Evolutionary conservation across 306 rosid genomes (phyloP).

Genomic region (Medicago ruthenica): DNA sequence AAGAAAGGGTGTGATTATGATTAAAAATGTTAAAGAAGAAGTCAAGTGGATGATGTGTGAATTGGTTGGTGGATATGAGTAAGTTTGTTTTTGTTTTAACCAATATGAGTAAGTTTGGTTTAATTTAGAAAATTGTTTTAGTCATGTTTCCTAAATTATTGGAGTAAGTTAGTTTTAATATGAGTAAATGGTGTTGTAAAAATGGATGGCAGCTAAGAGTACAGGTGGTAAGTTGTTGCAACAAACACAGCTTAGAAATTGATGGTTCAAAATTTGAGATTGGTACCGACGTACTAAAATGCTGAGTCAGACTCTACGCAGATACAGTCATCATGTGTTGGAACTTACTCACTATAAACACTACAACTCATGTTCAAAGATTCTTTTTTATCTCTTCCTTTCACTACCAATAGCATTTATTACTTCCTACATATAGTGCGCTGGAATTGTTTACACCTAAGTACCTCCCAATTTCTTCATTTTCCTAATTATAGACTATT

Average conservation of each 20-base stretch:
- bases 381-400: too few species aligned
- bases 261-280: background rate
- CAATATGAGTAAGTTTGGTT: background rate
- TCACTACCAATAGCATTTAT: too few species aligned
- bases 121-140: background rate
- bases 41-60: constrained; percentile 6
- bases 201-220: too few species aligned
- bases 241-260: background rate
- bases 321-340: constrained; percentile 36
- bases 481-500: too few species aligned
- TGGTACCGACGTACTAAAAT: background rate
- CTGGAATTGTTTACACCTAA: too few species aligned
- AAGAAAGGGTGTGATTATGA: background rate
- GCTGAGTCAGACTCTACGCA: constrained; percentile 38
- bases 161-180: too few species aligned
- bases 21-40: background rate
- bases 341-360: background rate
- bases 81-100: background rate
- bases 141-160: background rate
- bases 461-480: too few species aligned
- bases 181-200: too few species aligned
- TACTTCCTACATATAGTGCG: too few species aligned
- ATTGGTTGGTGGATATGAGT: background rate
- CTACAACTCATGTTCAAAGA: background rate
- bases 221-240: constrained; percentile 4